Conservation (phyloP, 2,329 filamentous ascomycete species). For the Verticillium alfalfae region DNA sequence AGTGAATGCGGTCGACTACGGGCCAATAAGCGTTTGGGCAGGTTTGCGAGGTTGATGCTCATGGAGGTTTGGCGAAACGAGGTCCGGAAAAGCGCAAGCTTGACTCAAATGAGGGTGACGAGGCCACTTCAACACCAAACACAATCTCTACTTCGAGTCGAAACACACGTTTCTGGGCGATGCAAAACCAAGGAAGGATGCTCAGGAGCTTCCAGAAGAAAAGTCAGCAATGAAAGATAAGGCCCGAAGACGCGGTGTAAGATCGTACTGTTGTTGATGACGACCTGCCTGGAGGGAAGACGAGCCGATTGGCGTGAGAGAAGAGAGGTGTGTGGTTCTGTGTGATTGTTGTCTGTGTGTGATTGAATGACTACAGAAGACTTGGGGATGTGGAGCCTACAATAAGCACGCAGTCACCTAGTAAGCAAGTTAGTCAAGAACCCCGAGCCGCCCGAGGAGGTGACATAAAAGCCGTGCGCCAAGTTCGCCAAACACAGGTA, state of each 20-base stretch:
- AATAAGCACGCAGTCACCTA: too few species aligned
- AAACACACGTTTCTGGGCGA: not conserved
- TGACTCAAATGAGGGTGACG: not conserved
- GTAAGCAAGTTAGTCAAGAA: not conserved
- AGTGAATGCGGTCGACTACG: not conserved
- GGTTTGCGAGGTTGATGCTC: not conserved
- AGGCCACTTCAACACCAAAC: not conserved
- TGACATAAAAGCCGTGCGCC: too few species aligned
- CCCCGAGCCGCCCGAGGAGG: too few species aligned
- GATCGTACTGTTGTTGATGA: not conserved
- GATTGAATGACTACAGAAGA: not conserved
- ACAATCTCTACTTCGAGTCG: too few species aligned
- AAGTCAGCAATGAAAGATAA: not conserved
- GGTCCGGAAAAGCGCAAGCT: not conserved
- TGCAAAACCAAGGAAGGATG: not conserved
- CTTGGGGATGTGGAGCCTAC: not conserved
- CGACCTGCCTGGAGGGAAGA: too few species aligned
- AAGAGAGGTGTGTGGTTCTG: not conserved
- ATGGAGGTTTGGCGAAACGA: not conserved
- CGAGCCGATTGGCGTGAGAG: too few species aligned
- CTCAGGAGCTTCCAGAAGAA: not conserved
- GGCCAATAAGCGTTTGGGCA: not conserved
- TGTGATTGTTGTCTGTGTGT: not conserved
- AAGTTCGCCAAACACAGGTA: too few species aligned
- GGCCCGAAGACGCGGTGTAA: not conserved